phyloP scores from a whole-genome alignment of 129 eudicot genomes.

The Tanacetum coccineum region DNA sequence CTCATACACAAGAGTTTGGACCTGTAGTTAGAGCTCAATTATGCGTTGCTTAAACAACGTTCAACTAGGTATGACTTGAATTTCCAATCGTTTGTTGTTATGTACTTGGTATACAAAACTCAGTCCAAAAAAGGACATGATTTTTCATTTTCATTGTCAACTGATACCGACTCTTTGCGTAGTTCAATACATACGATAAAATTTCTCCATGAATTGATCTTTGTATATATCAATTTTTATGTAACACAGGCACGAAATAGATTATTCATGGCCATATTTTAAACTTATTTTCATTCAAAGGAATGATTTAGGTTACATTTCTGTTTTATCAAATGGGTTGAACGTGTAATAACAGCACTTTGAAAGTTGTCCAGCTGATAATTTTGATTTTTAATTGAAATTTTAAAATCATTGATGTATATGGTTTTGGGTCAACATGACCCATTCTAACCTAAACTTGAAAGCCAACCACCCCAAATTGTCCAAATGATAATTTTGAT shows the following conservation, averaged over 20 bases:
- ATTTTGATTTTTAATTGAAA: too few species aligned
- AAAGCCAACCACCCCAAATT: neutral
- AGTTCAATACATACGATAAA: too few species aligned
- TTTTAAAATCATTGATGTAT: too few species aligned
- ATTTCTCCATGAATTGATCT: neutral
- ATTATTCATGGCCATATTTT: neutral
- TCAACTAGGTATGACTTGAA: slow-evolving; percentile 60
- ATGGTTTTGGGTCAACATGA: slow-evolving; percentile 3
- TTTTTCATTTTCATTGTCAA: neutral
- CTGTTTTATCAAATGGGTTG: neutral
- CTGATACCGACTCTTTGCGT: neutral
- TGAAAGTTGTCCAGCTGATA: neutral
- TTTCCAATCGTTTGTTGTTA: neutral
- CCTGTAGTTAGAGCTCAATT: slow-evolving; percentile 63
- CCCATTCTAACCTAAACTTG: slow-evolving; percentile 2
- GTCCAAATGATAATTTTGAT: too few species aligned
- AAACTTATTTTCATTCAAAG: too few species aligned
- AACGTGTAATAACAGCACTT: neutral
- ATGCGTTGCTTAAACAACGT: slow-evolving; percentile 88
- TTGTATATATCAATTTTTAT: neutral
- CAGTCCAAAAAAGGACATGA: neutral
- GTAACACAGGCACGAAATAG: neutral
- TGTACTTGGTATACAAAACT: neutral
- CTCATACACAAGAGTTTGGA: slow-evolving; percentile 90
- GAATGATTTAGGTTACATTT: neutral